phyloP scores from a whole-genome alignment of 331 rosid species.

The Rhamnella rubrinervis region DNA sequence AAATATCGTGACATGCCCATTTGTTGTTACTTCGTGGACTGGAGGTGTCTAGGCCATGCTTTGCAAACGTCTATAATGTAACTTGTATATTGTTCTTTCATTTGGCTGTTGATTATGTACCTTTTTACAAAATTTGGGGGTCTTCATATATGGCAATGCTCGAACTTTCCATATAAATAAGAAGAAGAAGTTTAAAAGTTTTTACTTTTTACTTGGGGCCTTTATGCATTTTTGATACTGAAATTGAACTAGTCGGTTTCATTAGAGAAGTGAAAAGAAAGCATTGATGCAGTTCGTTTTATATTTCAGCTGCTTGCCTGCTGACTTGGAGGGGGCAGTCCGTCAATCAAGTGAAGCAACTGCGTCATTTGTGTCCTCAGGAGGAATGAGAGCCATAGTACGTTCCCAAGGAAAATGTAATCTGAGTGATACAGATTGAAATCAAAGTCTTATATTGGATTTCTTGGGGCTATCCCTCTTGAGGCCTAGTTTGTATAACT shows the following conservation, averaged over 20 bases:
- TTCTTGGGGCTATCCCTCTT: not conserved
- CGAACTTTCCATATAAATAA: too few species aligned
- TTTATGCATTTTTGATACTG: not conserved
- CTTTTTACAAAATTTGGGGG: too few species aligned
- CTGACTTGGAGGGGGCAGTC: conserved; percentile 91
- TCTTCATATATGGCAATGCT: too few species aligned
- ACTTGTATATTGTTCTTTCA: too few species aligned
- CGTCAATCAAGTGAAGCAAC: conserved; percentile 81
- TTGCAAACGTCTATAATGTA: too few species aligned
- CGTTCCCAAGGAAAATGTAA: conserved; percentile 25
- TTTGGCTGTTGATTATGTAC: too few species aligned
- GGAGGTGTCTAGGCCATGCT: too few species aligned
- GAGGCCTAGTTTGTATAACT: not conserved
- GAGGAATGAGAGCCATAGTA: conserved; percentile 93
- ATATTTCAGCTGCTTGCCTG: conserved; percentile 84
- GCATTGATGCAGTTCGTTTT: conserved; percentile 24
- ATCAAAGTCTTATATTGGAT: not conserved
- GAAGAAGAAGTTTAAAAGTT: too few species aligned
- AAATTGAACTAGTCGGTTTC: conserved; percentile 2
- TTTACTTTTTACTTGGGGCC: too few species aligned
- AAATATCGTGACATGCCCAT: too few species aligned
- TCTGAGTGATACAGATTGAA: conserved; percentile 7
- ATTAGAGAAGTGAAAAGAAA: conserved; percentile 21
- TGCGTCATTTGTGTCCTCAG: conserved; percentile 71
- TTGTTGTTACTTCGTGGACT: too few species aligned